Evolutionary conservation across 257 asterid species (phyloP).

Genomic region (Solanum virginianum): DNA sequence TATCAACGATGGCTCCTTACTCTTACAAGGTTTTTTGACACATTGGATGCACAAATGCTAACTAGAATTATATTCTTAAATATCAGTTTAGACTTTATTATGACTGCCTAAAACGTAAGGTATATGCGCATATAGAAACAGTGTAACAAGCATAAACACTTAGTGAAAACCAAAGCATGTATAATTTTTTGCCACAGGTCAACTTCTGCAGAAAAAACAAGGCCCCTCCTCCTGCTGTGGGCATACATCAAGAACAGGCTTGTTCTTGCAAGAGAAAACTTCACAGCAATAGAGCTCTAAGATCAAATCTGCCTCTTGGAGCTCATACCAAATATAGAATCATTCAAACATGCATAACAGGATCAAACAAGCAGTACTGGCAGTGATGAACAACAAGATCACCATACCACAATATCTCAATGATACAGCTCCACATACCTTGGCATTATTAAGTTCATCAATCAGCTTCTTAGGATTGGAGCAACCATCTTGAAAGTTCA

Average conservation of each 20-base stretch:
- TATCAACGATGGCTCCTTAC: not conserved
- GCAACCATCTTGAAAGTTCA: conserved; percentile 63
- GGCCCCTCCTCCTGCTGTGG: not conserved
- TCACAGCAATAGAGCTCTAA: not conserved
- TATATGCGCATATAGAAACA: not conserved
- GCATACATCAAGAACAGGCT: not conserved
- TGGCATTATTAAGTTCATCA: conserved; percentile 50
- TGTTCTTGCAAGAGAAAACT: not conserved
- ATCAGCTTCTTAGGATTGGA: conserved; percentile 69
- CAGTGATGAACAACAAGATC: not conserved
- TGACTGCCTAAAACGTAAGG: not conserved
- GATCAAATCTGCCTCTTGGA: not conserved
- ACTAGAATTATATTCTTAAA: not conserved
- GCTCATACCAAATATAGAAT: not conserved
- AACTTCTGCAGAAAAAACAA: not conserved
- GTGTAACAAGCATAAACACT: not conserved
- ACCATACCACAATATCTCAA: not conserved
- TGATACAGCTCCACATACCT: conserved; percentile 36
- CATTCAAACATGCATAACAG: not conserved
- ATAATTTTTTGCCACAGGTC: not conserved
- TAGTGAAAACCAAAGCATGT: not conserved
- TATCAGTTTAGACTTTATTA: not conserved
- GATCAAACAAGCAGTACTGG: not conserved
- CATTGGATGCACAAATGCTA: not conserved
- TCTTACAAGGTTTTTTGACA: not conserved